Conservation (phyloP, 2,329 filamentous ascomycete species). For the Penicillium rolfsii region DNA sequence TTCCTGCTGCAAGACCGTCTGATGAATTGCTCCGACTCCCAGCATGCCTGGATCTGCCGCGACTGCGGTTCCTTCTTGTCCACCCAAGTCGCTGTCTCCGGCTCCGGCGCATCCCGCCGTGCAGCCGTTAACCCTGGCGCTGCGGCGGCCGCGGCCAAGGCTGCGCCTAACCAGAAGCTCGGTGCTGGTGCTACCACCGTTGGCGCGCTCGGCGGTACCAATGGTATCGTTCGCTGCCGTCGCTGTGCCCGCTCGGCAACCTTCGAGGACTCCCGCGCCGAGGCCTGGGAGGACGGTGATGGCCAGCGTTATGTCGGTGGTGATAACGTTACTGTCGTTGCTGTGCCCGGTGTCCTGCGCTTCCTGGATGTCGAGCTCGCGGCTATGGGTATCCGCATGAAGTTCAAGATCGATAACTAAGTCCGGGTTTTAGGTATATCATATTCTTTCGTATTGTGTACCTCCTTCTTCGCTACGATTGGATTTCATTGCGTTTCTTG, state of each 20-base stretch:
- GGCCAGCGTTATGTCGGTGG: slow-evolving; percentile 85
- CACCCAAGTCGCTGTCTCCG: slow-evolving; percentile 62
- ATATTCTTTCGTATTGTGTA: background rate
- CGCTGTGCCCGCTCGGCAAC: slow-evolving; percentile 71
- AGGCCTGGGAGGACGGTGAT: slow-evolving; percentile 85
- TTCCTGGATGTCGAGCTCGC: slow-evolving; percentile 94
- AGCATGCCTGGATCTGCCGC: slow-evolving; percentile 85
- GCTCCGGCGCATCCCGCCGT: slow-evolving; percentile 31
- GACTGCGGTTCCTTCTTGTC: slow-evolving; percentile 88
- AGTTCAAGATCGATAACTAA: slow-evolving; percentile 74
- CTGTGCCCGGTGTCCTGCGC: slow-evolving; percentile 88
- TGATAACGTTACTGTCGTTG: slow-evolving; percentile 86
- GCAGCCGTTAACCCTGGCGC: slow-evolving; percentile 36
- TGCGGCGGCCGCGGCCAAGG: slow-evolving; percentile 37
- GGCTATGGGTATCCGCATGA: slow-evolving; percentile 94
- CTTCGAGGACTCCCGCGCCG: slow-evolving; percentile 68
- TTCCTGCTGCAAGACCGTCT: slow-evolving; percentile 94
- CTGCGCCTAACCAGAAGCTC: slow-evolving; percentile 33
- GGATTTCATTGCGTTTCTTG: background rate
- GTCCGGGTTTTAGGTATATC: background rate
- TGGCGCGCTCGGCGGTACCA: slow-evolving; percentile 64
- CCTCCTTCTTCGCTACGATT: background rate
- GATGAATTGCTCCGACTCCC: slow-evolving; percentile 96
- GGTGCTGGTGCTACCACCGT: slow-evolving; percentile 49
- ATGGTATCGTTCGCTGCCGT: slow-evolving; percentile 74